Evolutionary conservation across 1,284 basidiomycete species (phyloP).

Genomic region (Microbotryum violaceum): DNA sequence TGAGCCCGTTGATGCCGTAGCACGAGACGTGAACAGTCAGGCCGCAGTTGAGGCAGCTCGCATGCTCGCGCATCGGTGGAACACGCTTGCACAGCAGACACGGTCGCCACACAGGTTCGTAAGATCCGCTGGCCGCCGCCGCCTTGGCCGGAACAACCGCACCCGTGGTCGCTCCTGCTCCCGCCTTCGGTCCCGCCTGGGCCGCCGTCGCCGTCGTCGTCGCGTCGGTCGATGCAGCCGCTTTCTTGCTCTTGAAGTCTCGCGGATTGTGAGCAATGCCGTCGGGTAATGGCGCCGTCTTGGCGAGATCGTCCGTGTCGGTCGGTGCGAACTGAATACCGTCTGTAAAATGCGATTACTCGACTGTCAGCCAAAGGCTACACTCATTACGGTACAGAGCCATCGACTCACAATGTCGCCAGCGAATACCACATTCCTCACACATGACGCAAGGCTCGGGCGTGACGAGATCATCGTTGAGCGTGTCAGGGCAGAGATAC

Average conservation of each 20-base stretch:
- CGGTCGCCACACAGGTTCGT: no score
- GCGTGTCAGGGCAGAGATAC: constrained; percentile 32
- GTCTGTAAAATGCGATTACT: constrained; percentile 14
- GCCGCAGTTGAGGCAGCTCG: no score
- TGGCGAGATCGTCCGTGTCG: constrained; percentile 16
- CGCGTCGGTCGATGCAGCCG: no score
- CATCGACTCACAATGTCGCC: constrained; percentile 32
- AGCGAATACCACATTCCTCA: constrained; percentile 31
- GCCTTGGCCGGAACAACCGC: no score
- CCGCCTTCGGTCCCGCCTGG: no score
- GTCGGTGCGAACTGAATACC: constrained; percentile 29
- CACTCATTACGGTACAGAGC: background rate
- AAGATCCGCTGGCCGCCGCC: no score
- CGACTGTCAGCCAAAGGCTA: background rate
- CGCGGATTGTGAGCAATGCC: background rate
- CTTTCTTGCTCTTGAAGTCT: no score
- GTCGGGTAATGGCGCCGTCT: background rate
- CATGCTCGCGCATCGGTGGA: no score
- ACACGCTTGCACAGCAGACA: no score
- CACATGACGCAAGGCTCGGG: constrained; percentile 27
- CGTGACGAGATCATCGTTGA: background rate
- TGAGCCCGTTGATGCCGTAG: constrained; percentile 30
- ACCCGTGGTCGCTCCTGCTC: no score
- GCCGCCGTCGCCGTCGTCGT: no score
- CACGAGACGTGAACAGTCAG: constrained; percentile 11